Conservation (phyloP, 2,329 filamentous ascomycete genomes). For the Ascosphaera acerosa region DNA sequence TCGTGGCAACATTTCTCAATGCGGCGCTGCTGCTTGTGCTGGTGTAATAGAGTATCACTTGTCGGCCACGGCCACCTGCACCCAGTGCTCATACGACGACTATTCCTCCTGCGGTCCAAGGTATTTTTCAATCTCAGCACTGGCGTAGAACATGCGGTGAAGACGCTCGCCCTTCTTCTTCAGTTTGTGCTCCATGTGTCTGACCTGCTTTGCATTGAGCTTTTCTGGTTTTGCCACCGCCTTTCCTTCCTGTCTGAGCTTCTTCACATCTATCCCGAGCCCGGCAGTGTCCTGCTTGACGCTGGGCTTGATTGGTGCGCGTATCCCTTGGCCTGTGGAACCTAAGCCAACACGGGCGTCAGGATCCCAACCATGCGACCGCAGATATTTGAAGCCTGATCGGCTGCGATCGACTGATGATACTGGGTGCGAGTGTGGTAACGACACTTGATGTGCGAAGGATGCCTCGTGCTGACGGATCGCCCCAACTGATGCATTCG, state of each 20-base stretch:
- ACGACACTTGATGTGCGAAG: slow-evolving; percentile 30
- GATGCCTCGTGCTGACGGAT: slow-evolving; percentile 22
- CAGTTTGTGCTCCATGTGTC: slow-evolving; percentile 34
- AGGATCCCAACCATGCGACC: slow-evolving; percentile 33
- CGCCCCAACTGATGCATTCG: slow-evolving; percentile 6
- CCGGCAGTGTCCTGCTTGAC: slow-evolving; percentile 53
- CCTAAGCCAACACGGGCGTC: slow-evolving; percentile 45
- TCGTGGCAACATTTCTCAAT: too few species aligned
- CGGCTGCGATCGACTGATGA: slow-evolving; percentile 31
- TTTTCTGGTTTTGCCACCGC: slow-evolving; percentile 12
- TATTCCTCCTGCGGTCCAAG: slow-evolving; percentile 22
- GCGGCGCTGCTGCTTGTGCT: background rate
- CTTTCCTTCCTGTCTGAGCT: slow-evolving; percentile 9
- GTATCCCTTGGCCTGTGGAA: slow-evolving; percentile 39
- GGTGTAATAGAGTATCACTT: background rate
- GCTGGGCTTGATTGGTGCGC: slow-evolving; percentile 46
- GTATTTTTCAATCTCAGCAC: slow-evolving; percentile 52
- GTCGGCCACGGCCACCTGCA: too few species aligned
- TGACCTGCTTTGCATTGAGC: slow-evolving; percentile 44
- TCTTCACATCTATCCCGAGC: slow-evolving; percentile 28
- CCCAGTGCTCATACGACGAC: slow-evolving; percentile 2
- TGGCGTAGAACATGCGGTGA: slow-evolving; percentile 45
- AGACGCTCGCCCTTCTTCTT: slow-evolving; percentile 38
- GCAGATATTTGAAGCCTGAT: slow-evolving; percentile 29
- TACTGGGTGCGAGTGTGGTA: slow-evolving; percentile 30